These are phyloP conservation scores for Suhomyces sp. DNA, from an alignment of 805 yeast species.

Conservation along the genomic window DNA sequence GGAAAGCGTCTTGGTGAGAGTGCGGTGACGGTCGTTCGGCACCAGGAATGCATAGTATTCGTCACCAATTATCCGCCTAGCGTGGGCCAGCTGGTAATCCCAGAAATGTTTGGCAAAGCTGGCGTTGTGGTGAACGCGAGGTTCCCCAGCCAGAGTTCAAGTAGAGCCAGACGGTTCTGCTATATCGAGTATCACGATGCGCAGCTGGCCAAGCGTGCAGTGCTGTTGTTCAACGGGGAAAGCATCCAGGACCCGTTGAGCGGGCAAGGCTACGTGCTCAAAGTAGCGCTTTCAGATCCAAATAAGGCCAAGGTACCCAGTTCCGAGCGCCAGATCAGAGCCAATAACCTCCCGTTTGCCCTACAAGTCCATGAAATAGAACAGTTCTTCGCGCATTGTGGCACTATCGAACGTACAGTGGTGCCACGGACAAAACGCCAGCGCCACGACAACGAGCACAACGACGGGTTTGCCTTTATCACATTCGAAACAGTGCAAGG, in stretches of 20 bases:
- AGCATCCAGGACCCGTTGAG: slow-evolving; percentile 25
- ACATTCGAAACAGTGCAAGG: slow-evolving; percentile 42
- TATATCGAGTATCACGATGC: slow-evolving; percentile 56
- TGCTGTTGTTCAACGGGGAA: slow-evolving; percentile 38
- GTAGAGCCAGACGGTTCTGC: slow-evolving; percentile 64
- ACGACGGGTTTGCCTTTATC: slow-evolving; percentile 69
- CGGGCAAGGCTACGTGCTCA: slow-evolving; percentile 33
- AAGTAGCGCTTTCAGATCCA: slow-evolving; percentile 65
- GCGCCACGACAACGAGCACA: slow-evolving; percentile 23
- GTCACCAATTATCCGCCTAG: slow-evolving; percentile 70
- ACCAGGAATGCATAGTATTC: slow-evolving; percentile 58
- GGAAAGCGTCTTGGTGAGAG: slow-evolving; percentile 43
- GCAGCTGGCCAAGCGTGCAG: slow-evolving; percentile 45
- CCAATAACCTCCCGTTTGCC: slow-evolving; percentile 51
- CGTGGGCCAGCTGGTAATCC: slow-evolving; percentile 38
- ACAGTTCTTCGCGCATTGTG: slow-evolving; percentile 46
- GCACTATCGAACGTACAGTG: slow-evolving; percentile 49
- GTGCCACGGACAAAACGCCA: slow-evolving; percentile 36
- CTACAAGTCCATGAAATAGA: slow-evolving; percentile 38
- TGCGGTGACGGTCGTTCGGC: slow-evolving; percentile 44
- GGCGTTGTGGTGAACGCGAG: slow-evolving; percentile 51
- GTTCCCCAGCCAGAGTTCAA: slow-evolving; percentile 59
- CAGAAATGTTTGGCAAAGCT: slow-evolving; percentile 34
- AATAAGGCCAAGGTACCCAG: slow-evolving; percentile 42
- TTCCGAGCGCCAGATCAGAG: slow-evolving; percentile 56